Base-by-base conservation (phyloP, 2,329 filamentous ascomycete species). In the Phialophora chinensis region DNA sequence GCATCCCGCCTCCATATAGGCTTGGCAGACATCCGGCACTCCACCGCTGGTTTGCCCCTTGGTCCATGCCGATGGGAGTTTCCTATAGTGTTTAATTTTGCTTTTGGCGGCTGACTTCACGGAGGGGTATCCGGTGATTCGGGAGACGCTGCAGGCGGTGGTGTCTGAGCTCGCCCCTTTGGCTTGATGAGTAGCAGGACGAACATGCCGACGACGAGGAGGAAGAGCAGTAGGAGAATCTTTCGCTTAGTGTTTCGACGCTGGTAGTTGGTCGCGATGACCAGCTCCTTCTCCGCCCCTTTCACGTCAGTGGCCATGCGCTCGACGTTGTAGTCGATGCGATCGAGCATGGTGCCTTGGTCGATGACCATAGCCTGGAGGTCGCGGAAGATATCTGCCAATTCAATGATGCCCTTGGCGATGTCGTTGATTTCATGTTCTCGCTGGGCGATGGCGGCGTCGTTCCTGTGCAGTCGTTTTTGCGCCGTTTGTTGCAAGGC, bases 241-340 rank as follows among this genome's bases (percentile, higher is more conserved):
- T 97, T 97, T 71, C 95, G 86, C 81, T 97, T 99, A 25, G 91
- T 93, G 60, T 90, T 90, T 75, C 88, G 90, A 77, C 88, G 89
- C 82, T 99, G 95, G 75, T 98, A 98, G 20, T 91, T 90, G 4
- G 91, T 93, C 14, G 95, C 88, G 23, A 72, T 65, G 17, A 67
- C 92, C 62, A 99, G 85, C 80, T 99, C 95, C 77, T 94, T 95
- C 69, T 97, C 92, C 2, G 95, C 95, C 23, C 86, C 91, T 77
- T 97, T 96, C 66, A 99, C 92, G 74, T 98, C 93, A 23, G 88
- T 89, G n/a, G 89, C 88, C 91, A 98, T 97, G 68, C 90, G 87
- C 80, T 99, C 95, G 61, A 99, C 93, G 74, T 99, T 99, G 81
- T 97, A 99, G 79, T 99, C 96, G 74, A 96, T 96, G 74, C 95